These are phyloP conservation scores for Microcyclosporella mali DNA, from an alignment of 2,329 filamentous ascomycete species.

Conservation along the genomic window DNA sequence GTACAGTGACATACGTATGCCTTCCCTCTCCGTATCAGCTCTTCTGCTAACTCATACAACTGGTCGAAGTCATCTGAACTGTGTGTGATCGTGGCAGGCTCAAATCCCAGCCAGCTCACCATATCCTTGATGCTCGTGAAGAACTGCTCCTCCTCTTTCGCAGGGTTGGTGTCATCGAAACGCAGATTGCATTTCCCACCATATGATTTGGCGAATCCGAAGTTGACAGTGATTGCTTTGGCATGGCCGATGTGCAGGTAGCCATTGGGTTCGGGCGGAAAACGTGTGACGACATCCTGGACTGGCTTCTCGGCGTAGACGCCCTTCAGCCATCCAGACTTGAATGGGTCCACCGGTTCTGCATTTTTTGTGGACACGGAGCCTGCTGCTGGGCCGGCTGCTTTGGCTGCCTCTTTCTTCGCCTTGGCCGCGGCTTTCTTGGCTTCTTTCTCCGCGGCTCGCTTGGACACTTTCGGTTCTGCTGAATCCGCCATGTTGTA, in stretches of 20 bases:
- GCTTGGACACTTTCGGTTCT: constrained; percentile 39
- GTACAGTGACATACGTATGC: constrained; percentile 84
- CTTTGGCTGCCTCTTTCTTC: constrained; percentile 37
- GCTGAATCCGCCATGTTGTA: constrained; percentile 28
- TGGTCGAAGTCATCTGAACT: constrained; percentile 85
- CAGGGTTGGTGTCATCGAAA: constrained; percentile 94
- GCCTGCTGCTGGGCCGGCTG: constrained; percentile 22
- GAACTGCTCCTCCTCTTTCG: constrained; percentile 84
- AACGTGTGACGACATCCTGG: constrained; percentile 42
- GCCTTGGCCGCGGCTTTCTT: constrained; percentile 46
- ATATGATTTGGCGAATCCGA: constrained; percentile 83
- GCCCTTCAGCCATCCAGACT: constrained; percentile 45
- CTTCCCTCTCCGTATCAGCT: constrained; percentile 64
- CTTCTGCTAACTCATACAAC: constrained; percentile 82
- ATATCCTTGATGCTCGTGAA: constrained; percentile 86
- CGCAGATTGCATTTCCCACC: constrained; percentile 70
- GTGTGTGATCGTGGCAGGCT: constrained; percentile 72
- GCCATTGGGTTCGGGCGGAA: constrained; percentile 68
- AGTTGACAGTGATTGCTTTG: constrained; percentile 94
- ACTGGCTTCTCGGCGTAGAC: constrained; percentile 47
- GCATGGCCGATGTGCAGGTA: constrained; percentile 90
- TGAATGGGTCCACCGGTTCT: constrained; percentile 43
- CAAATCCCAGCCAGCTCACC: constrained; percentile 79
- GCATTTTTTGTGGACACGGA: constrained; percentile 19
- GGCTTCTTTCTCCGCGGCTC: constrained; percentile 44